Percentiles rank a stretch among this genome's conserved stretches.
phyloP scores from a whole-genome alignment of 2,329 filamentous ascomycete genomes.

The Penicillium expansum region DNA sequence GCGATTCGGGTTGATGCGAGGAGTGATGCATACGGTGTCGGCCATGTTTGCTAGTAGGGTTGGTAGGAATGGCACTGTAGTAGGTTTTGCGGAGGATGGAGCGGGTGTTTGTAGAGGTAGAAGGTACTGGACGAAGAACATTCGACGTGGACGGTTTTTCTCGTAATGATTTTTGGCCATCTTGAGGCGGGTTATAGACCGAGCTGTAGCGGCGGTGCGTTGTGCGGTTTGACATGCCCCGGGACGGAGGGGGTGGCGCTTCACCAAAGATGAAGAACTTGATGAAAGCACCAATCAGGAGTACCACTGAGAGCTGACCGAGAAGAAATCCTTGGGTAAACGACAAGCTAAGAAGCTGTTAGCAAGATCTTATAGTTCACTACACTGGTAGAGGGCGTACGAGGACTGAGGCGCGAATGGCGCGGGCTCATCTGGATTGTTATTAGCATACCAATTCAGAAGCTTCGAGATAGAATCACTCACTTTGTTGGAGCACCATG shows the following conservation, averaged over 20 bases:
- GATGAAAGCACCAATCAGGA: conserved; percentile 91
- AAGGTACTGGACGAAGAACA: conserved; percentile 68
- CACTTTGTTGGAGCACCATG: conserved; percentile 36
- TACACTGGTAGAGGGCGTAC: conserved; percentile 30
- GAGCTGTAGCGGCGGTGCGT: conserved; percentile 74
- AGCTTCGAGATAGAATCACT: background rate
- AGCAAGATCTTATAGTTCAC: conserved; percentile 16
- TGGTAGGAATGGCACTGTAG: conserved; percentile 64
- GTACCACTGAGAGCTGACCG: conserved; percentile 86
- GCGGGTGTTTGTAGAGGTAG: conserved; percentile 77
- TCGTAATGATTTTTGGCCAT: conserved; percentile 44
- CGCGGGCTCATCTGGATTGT: conserved; percentile 28
- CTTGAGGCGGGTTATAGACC: conserved; percentile 47
- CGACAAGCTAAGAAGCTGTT: conserved; percentile 59
- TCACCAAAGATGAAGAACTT: conserved; percentile 99
- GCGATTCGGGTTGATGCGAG: conserved; percentile 89
- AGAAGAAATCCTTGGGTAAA: conserved; percentile 93
- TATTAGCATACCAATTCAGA: conserved; percentile 13
- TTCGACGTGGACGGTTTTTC: conserved; percentile 59
- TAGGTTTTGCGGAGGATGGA: conserved; percentile 91
- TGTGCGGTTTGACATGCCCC: conserved; percentile 70
- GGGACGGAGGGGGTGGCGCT: conserved; percentile 76
- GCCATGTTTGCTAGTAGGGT: conserved; percentile 41
- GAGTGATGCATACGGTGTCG: conserved; percentile 51
- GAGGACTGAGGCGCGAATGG: conserved; percentile 40